These are phyloP conservation scores for Cladosporium sp. DNA, from an alignment of 2,329 filamentous ascomycete species.

Conservation along the genomic window DNA sequence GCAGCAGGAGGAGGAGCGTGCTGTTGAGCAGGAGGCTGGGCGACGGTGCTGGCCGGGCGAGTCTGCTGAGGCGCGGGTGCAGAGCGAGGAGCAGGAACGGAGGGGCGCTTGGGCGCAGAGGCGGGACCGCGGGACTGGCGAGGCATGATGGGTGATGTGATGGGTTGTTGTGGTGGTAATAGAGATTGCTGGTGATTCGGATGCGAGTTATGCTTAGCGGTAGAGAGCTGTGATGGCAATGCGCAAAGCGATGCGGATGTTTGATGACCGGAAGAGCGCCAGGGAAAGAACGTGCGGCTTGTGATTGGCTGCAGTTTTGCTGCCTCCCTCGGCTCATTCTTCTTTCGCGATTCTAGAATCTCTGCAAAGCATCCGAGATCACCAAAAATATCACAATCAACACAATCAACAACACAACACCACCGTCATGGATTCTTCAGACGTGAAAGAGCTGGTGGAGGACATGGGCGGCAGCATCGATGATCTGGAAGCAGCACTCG, in stretches of 20 bases:
- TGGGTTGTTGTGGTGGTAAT: not conserved
- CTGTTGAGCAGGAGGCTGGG: slow-evolving; percentile 41
- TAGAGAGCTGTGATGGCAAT: not conserved
- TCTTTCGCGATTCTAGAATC: slow-evolving; percentile 1
- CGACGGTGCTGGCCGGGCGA: slow-evolving; percentile 26
- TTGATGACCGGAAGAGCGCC: not conserved
- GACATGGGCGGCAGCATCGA: slow-evolving; percentile 70
- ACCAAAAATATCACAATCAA: not conserved
- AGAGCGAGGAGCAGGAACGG: slow-evolving; percentile 35
- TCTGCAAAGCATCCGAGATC: slow-evolving; percentile 1
- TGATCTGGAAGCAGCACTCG: slow-evolving; percentile 67
- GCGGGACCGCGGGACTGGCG: slow-evolving; percentile 45
- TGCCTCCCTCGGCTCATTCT: not conserved
- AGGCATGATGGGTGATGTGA: slow-evolving; percentile 35
- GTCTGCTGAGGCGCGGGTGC: slow-evolving; percentile 63
- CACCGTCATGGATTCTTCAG: slow-evolving; percentile 5
- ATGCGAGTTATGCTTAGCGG: not conserved
- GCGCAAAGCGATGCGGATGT: not conserved
- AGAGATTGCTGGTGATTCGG: not conserved
- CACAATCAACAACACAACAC: not conserved
- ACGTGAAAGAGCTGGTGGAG: slow-evolving; percentile 5
- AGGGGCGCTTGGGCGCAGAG: slow-evolving; percentile 42
- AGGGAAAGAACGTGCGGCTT: not conserved
- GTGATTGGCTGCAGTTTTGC: not conserved
- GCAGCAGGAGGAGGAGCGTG: slow-evolving; percentile 46